Evolutionary conservation across 176 grass and related monocot genomes (phyloP).

Genomic region (Oryza punctata): DNA sequence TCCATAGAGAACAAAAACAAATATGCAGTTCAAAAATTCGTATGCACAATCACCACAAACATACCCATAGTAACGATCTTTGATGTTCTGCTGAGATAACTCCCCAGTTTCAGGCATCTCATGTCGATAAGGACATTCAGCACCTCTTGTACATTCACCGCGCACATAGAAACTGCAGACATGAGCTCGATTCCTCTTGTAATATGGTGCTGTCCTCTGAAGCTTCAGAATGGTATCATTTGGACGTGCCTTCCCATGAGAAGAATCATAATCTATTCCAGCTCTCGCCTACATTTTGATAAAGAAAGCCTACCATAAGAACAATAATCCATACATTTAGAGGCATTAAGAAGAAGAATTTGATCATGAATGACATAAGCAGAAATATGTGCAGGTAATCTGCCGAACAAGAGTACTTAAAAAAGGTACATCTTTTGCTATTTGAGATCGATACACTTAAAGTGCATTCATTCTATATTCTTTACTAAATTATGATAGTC

Average conservation of each 20-base stretch:
- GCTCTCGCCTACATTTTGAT: constrained; percentile 67
- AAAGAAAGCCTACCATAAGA: constrained; percentile 19
- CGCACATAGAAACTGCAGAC: constrained; percentile 97
- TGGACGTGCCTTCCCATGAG: constrained; percentile 77
- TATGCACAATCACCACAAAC: constrained; percentile 18
- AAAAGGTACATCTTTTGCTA: background rate
- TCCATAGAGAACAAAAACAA: constrained; percentile 1
- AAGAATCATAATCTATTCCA: constrained; percentile 96
- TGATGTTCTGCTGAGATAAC: constrained; percentile 97
- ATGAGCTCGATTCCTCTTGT: constrained; percentile 96
- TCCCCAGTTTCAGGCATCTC: constrained; percentile 99
- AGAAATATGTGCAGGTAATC: background rate
- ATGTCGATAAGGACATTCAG: constrained; percentile 94
- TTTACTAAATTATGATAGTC: background rate
- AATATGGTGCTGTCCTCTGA: constrained; percentile 97
- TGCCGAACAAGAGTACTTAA: background rate
- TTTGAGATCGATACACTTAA: constrained; percentile 3
- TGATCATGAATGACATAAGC: background rate
- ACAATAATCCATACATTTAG: background rate
- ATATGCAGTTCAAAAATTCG: background rate
- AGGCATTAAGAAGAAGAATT: background rate
- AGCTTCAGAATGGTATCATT: constrained; percentile 97
- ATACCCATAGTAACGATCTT: constrained; percentile 99
- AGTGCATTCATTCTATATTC: background rate
- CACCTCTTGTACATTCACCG: constrained; percentile 95